Base-by-base conservation (phyloP, 805 yeast species). In the Teunomyces lycoperdinae region DNA sequence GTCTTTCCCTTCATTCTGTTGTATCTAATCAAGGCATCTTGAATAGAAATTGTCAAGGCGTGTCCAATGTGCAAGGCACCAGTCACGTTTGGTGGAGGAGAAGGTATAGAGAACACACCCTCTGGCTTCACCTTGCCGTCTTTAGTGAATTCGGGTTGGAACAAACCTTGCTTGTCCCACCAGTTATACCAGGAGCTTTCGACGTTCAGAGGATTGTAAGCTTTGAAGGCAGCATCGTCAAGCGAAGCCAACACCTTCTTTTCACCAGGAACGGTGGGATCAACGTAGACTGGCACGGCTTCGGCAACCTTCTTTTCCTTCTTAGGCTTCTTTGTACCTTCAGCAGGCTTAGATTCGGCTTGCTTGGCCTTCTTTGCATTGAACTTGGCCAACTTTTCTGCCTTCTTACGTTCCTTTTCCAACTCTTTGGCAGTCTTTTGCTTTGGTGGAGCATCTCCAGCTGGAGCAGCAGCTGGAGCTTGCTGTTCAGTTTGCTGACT, bases 21-120 rank as follows among this genome's bases (percentile, higher is more conserved):
- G 77, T 81, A 94, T 71, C 99, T 84, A 55, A 91, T 84, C 64
- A 94, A 80, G 24, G 97, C 70, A 68, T 94, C 99, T 76, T 94
- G 99, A 63, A 94, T 87, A 31, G 98, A 77, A 52, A 91, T 88
- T 13, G 99, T 94, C 66, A 94, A 79, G 27, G 98, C 99, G 70
- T 94, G 99, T 58, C 99, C 99, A 69, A 94, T 94, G 70, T 94
- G 99, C 58, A 94, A 79, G 42, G 98, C 97, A 73, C 99, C 99
- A 42, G 99, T 94, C 55, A 94, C 96, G 68, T 94, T 94, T 64
- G 99, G 99, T 53, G 99, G 99, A 34, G 99, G 99, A n/a, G 96
- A 94, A 34, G 98, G 97, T 60, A 94, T 89, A 53, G 86, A 79
- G 71, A 92, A 94, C 14, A 77, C 64, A 58, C 98, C 98, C 62